These are phyloP conservation scores for Parsonsia alboflavescens DNA, from an alignment of 257 asterid species.

Conservation along the genomic window DNA sequence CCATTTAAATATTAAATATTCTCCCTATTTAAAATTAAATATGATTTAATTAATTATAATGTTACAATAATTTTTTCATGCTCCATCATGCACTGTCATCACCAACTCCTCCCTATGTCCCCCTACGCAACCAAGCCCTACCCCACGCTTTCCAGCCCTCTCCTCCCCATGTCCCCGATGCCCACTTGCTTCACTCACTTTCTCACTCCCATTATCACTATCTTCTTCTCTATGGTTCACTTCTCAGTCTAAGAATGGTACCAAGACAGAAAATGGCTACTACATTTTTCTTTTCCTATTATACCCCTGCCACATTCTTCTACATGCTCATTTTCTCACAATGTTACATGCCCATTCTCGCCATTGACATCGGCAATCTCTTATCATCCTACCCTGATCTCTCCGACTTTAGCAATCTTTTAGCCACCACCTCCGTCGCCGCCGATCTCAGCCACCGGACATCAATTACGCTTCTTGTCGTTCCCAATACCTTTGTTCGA, in stretches of 20 bases:
- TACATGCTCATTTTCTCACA: slow-evolving; percentile 43
- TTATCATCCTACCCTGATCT: slow-evolving; percentile 52
- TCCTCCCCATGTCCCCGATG: no score
- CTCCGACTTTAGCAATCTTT: slow-evolving; percentile 55
- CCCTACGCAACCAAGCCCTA: background rate
- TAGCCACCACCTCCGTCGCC: slow-evolving; percentile 63
- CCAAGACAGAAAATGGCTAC: slow-evolving; percentile 44
- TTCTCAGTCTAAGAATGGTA: background rate
- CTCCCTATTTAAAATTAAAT: no score
- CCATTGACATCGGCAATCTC: slow-evolving; percentile 50
- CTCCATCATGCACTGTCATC: no score
- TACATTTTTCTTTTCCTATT: slow-evolving; percentile 36
- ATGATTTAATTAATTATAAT: no score
- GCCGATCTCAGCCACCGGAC: slow-evolving; percentile 54
- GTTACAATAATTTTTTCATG: no score
- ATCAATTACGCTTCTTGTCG: slow-evolving; percentile 59
- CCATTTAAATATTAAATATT: no score
- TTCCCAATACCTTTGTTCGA: slow-evolving; percentile 57
- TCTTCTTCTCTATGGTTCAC: slow-evolving; percentile 22
- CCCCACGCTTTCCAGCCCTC: no score
- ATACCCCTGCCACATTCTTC: slow-evolving; percentile 46
- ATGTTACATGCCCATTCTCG: slow-evolving; percentile 25
- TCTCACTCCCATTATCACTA: slow-evolving; percentile 17
- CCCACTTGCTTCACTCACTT: slow-evolving; percentile 9
- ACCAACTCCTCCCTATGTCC: background rate